phyloP scores from a whole-genome alignment of 1,139 yeast genomes.

The Pneumocystis canis region DNA sequence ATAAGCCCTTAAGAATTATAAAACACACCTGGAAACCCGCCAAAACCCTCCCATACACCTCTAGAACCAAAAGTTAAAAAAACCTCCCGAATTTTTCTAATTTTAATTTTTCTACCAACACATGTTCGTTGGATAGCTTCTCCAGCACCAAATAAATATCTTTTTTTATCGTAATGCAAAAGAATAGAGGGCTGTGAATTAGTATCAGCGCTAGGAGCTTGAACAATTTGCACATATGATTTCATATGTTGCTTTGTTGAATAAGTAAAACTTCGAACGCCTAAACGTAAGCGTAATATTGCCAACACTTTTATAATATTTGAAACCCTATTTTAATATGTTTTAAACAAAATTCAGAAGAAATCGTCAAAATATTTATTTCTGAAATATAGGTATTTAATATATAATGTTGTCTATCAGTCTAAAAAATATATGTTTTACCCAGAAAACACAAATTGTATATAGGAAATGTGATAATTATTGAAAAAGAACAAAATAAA shows the following conservation, averaged over 20 bases:
- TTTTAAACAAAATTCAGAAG: background rate
- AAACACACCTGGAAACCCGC: conserved; percentile 8
- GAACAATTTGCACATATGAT: background rate
- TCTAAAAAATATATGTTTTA: no score
- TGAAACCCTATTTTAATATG: background rate
- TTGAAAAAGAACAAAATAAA: no score
- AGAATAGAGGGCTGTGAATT: conserved; percentile 6
- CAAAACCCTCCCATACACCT: conserved; percentile 8
- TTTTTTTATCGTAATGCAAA: conserved; percentile 7
- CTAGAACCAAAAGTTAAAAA: conserved; percentile 4
- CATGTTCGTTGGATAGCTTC: conserved; percentile 9
- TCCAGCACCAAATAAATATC: conserved; percentile 9
- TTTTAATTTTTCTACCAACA: conserved; percentile 1
- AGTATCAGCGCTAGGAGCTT: conserved; percentile 5
- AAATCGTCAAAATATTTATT: no score
- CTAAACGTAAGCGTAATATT: background rate
- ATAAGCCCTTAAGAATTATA: background rate
- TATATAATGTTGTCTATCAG: no score
- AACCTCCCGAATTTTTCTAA: conserved; percentile 3
- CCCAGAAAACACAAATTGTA: no score
- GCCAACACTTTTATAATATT: background rate
- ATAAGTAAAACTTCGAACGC: background rate
- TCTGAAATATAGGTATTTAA: no score
- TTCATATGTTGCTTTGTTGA: background rate
- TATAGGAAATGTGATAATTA: no score